Base-by-base conservation (phyloP, 2,329 filamentous ascomycete genomes). In the Eutypella sp. region DNA sequence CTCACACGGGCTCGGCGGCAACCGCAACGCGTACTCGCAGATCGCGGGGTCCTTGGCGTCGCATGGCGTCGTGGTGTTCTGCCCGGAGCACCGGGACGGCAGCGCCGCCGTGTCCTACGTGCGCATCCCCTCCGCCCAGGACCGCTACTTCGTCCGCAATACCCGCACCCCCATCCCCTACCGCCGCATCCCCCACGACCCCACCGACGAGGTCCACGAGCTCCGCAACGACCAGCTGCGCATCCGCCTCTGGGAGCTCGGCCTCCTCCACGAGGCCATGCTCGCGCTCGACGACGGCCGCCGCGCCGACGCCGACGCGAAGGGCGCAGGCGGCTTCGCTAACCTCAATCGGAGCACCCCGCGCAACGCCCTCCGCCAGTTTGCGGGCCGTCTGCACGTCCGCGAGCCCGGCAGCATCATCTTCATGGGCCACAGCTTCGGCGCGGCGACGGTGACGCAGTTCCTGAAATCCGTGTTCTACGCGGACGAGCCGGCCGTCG, bases 21-120 rank as follows among this genome's bases (percentile, higher is more conserved):
- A 81, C 48, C 78, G 87, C 53, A 93, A 93, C 58, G 82, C 87
- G 10, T 95, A 95, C 68, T 92, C 87, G n/a, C 85, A 91, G 59
- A 69, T 95, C 20, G 84, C 79, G 16, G 87, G 87, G 15, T 88
- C 87, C 0, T 69, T 95, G 23, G 87, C 89, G 4, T 89, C 86
- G 18, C 84, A 93, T 58, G 89, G 89, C 34, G 74, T 91, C 19
- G 81, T 93, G 7, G 88, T 95, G 2, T 71, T 92, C 44, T 89
- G 87, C 47, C 82, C 87, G 0, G 89, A 95, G 58, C 89, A 95
- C 61, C 78, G 89, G 38, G 89, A 95, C 58, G 87, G 88, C 42
- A 91, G 85, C 61, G 77, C 85, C 3, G 85, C 89, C 2, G 74
- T 89, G n/a, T 80, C 85, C 1, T 82, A 85, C 54, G 73, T 95